Evolutionary conservation across 305 asterid species (phyloP).

Genomic region (Rubia peregrina): DNA sequence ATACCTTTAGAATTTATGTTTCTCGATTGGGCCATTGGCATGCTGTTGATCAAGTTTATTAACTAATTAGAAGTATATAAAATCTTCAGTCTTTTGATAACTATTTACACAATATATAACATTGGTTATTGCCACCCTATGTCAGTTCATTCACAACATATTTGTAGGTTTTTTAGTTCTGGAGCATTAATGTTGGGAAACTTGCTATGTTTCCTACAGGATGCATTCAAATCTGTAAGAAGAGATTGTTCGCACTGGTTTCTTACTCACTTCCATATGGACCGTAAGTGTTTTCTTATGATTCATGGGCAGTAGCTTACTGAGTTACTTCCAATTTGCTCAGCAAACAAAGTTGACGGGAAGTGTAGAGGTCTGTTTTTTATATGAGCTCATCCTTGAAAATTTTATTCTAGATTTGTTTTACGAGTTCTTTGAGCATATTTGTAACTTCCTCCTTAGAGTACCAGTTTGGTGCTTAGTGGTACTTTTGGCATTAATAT

Average conservation of each 20-base stretch:
- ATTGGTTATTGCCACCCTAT: neutral
- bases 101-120: neutral
- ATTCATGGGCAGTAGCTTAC: neutral
- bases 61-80: neutral
- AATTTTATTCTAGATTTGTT: neutral
- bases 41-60: neutral
- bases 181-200: neutral
- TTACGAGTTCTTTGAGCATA: neutral
- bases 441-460: neutral
- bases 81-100: neutral
- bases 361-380: neutral
- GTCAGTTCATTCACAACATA: neutral
- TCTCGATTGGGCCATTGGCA: neutral
- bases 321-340: neutral
- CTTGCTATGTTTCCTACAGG: slow-evolving; percentile 44
- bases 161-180: neutral
- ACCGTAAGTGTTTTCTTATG: slow-evolving; percentile 58
- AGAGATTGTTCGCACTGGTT: slow-evolving; percentile 94
- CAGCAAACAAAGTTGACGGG: neutral
- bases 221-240: slow-evolving; percentile 76
- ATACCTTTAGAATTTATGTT: neutral
- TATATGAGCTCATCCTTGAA: neutral
- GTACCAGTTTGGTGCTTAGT: neutral
- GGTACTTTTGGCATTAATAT: neutral
- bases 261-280: slow-evolving; percentile 89